phyloP scores from a whole-genome alignment of 306 rosid genomes.

The Senna tora region DNA sequence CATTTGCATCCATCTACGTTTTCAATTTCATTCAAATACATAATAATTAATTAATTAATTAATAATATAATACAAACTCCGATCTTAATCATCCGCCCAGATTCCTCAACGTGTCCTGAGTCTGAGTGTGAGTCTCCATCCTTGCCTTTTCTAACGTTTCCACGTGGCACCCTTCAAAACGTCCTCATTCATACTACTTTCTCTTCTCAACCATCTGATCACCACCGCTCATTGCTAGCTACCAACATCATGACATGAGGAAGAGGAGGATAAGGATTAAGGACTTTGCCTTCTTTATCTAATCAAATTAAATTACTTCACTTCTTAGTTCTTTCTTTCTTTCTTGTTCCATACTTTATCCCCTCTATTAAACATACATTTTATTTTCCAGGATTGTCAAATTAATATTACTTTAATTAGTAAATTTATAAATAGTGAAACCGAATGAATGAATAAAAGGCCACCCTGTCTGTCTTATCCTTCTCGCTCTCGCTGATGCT shows the following conservation, averaged over 20 bases:
- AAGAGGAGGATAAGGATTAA: constrained; percentile 17
- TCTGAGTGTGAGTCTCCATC: neutral
- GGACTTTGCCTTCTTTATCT: neutral
- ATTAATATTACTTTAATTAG: neutral
- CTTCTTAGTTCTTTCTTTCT: too few relatives aligned
- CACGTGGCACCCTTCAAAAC: constrained; percentile 16
- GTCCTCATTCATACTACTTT: neutral
- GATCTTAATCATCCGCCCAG: neutral
- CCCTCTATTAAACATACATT: too few relatives aligned
- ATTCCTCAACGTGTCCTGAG: constrained; percentile 36
- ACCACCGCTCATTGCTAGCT: constrained; percentile 13
- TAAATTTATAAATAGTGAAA: constrained; percentile 18
- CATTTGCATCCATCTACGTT: constrained; percentile 23
- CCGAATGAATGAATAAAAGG: neutral
- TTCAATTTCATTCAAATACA: too few relatives aligned
- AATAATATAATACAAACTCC: neutral
- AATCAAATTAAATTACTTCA: too few relatives aligned
- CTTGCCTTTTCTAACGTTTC: neutral
- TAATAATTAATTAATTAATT: too few relatives aligned
- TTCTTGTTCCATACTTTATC: constrained; percentile 23
- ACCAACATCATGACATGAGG: neutral
- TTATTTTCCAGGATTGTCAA: neutral
- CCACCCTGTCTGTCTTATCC: neutral
- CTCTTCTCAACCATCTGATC: constrained; percentile 20
- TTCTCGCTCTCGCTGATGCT: neutral